Conservation (phyloP, 805 yeast genomes). For the Brettanomyces naardenensis region DNA sequence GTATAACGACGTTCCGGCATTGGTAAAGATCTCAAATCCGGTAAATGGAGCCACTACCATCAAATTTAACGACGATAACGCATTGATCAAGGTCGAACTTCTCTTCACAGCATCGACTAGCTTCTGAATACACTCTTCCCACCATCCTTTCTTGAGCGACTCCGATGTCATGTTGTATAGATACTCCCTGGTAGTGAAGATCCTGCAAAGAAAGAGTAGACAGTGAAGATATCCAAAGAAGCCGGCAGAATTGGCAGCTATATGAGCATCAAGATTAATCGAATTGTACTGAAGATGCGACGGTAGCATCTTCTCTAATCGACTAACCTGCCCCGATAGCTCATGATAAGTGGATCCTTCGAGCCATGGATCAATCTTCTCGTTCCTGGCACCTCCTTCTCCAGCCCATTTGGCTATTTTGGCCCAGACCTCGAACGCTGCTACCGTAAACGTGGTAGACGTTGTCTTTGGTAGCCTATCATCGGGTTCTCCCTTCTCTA, state of each 20-base stretch:
- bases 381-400: conserved; percentile 26
- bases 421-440: conserved; percentile 31
- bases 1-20: conserved; percentile 28
- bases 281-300: conserved; percentile 15
- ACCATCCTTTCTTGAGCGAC: conserved; percentile 25
- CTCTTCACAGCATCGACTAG: conserved; percentile 20
- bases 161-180: conserved; percentile 27
- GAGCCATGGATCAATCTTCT: conserved; percentile 25
- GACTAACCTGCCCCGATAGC: conserved; percentile 20
- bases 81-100: conserved; percentile 18
- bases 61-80: conserved; percentile 16
- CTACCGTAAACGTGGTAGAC: conserved; percentile 24
- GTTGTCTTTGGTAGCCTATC: conserved; percentile 12
- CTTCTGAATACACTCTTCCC: conserved; percentile 16
- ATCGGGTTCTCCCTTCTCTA: conserved; percentile 5
- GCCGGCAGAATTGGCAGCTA: conserved; percentile 22
- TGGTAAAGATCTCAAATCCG: conserved; percentile 30
- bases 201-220: conserved; percentile 25
- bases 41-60: conserved; percentile 33
- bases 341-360: conserved; percentile 20
- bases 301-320: conserved; percentile 22
- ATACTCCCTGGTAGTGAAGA: conserved; percentile 30
- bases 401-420: conserved; percentile 32
- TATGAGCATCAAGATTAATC: conserved; percentile 17
- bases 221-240: conserved; percentile 30